Conservation (phyloP, 352 stramenopile genomes). For the Globisporangium heterothallicum region DNA sequence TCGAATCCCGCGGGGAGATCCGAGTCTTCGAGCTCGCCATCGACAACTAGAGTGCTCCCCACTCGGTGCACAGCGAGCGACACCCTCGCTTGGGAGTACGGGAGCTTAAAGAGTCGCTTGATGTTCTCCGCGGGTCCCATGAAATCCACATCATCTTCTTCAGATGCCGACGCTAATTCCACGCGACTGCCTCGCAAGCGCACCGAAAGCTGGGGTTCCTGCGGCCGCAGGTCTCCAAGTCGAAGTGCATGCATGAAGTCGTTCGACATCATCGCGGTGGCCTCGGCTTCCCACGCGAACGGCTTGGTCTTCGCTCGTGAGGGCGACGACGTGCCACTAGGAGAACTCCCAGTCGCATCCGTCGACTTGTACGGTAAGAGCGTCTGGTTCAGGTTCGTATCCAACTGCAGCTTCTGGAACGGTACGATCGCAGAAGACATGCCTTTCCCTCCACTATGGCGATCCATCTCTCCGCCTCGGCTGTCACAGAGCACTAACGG, state of each 20-base stretch:
- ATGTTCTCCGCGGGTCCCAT: constrained; percentile 81
- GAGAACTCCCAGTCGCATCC: too few species aligned
- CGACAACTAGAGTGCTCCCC: constrained; percentile 71
- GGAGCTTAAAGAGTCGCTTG: constrained; percentile 84
- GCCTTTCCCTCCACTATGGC: constrained; percentile 4
- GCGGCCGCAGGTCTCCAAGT: constrained; percentile 38
- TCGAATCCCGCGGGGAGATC: constrained; percentile 71
- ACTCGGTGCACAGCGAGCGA: constrained; percentile 80
- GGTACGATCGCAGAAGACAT: constrained; percentile 58
- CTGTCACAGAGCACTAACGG: constrained; percentile 46
- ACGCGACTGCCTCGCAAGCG: constrained; percentile 57
- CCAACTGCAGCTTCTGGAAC: constrained; percentile 77
- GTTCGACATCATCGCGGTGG: constrained; percentile 31
- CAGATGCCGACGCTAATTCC: constrained; percentile 58
- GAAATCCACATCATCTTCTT: constrained; percentile 74
- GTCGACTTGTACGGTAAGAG: constrained; percentile 35
- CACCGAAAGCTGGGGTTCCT: constrained; percentile 69
- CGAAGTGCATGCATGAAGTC: constrained; percentile 70
- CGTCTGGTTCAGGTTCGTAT: constrained; percentile 75
- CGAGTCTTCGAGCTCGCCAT: constrained; percentile 65
- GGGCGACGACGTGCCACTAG: not conserved
- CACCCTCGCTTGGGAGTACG: constrained; percentile 73
- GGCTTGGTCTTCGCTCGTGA: constrained; percentile 19
- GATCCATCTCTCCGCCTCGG: constrained; percentile 7
- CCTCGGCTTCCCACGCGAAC: constrained; percentile 26